Conservation (phyloP, 2,329 filamentous ascomycete genomes). For the Fusarium nodosum region DNA sequence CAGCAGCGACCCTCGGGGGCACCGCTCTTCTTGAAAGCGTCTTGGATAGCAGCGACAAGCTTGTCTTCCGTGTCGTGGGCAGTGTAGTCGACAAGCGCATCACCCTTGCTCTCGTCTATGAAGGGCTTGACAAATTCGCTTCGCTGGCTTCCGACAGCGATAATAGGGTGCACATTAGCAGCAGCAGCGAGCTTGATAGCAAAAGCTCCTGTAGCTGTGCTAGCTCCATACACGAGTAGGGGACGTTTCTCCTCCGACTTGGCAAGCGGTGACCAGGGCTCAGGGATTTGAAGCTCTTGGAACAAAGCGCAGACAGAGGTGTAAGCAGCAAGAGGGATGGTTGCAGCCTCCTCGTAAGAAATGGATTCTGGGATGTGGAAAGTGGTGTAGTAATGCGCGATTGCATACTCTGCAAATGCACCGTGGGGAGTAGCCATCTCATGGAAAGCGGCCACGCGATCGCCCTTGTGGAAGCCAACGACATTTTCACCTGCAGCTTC, state of each 20-base stretch:
- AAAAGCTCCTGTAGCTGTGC: constrained; percentile 68
- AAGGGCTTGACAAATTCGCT: constrained; percentile 20
- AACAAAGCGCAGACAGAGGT: constrained; percentile 22
- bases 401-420: constrained; percentile 72
- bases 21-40: neutral
- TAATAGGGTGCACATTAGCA: constrained; percentile 69
- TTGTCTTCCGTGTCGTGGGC: constrained; percentile 2
- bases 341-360: constrained; percentile 23
- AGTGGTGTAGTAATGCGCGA: constrained; percentile 68
- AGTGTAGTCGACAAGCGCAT: constrained; percentile 26
- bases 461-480: constrained; percentile 51
- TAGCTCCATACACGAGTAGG: constrained; percentile 66
- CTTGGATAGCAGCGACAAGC: constrained; percentile 6
- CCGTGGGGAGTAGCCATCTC: constrained; percentile 66
- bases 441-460: constrained; percentile 64
- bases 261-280: constrained; percentile 22
- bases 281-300: constrained; percentile 9
- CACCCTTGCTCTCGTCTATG: constrained; percentile 31
- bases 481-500: constrained; percentile 42
- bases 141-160: constrained; percentile 65
- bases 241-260: constrained; percentile 49
- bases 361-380: constrained; percentile 63
- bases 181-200: constrained; percentile 66
- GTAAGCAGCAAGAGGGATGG: constrained; percentile 22
- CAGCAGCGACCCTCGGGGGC: constrained; percentile 17